A percentile compares a stretch with the other conserved stretches of the same genome.
phyloP scores from a whole-genome alignment of 169 alveolate genomes.

The Sarcocystis neurona region DNA sequence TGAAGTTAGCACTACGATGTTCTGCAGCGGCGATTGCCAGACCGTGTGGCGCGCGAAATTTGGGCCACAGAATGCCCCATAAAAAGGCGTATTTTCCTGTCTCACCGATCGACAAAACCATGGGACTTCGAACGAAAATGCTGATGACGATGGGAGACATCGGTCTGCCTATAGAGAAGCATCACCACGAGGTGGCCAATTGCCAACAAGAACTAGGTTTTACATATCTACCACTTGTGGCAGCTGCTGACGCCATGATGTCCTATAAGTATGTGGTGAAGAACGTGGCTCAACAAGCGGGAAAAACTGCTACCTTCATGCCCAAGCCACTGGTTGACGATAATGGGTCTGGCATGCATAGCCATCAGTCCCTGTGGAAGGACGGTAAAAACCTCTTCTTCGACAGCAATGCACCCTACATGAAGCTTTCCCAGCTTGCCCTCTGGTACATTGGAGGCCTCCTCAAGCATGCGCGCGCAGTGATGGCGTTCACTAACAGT shows the following conservation, averaged over 20 bases:
- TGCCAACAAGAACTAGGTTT: conserved; percentile 81
- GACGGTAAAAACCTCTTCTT: conserved; percentile 75
- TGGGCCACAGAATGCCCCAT: conserved; percentile 60
- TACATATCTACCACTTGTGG: conserved; percentile 39
- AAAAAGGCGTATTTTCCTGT: conserved; percentile 76
- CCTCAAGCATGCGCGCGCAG: conserved; percentile 76
- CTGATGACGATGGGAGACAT: conserved; percentile 53
- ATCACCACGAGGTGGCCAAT: conserved; percentile 82
- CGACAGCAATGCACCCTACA: conserved; percentile 71
- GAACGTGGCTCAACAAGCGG: conserved; percentile 71
- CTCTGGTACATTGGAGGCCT: conserved; percentile 78
- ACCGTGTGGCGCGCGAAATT: conserved; percentile 1
- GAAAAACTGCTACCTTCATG: conserved; percentile 81
- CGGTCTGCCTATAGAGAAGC: conserved; percentile 70
- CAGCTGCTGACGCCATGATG: conserved; percentile 69
- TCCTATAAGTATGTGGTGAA: conserved; percentile 73
- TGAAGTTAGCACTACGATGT: neutral
- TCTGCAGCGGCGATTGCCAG: neutral
- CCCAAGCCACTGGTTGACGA: conserved; percentile 79
- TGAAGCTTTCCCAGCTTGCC: conserved; percentile 73
- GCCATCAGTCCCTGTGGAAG: conserved; percentile 80
- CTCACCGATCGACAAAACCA: conserved; percentile 74
- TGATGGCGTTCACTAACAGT: conserved; percentile 79
- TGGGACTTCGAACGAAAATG: conserved; percentile 71
- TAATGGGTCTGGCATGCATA: conserved; percentile 81